A percentile compares a stretch with the other conserved stretches of the same genome.
Evolutionary conservation across 2,329 filamentous ascomycete species (phyloP).

Genomic region (Exophiala bonariae): DNA sequence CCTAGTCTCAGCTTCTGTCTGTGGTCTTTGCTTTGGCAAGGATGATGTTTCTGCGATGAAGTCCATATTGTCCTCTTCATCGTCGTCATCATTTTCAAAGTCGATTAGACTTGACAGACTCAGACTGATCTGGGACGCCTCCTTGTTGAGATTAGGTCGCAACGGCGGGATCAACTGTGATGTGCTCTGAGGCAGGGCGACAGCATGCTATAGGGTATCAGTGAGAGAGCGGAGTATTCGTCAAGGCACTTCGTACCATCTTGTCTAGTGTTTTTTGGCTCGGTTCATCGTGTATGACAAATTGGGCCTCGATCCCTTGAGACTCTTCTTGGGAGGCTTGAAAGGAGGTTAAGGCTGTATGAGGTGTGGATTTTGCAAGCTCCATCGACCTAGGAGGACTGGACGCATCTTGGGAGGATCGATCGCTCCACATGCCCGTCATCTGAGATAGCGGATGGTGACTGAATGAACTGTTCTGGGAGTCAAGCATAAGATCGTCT

Average conservation of each 20-base stretch:
- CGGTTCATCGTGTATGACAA: conserved; percentile 29
- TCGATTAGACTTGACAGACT: conserved; percentile 29
- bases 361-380: conserved; percentile 13
- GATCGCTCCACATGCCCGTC: conserved; percentile 20
- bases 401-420: conserved; percentile 6
- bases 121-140: conserved; percentile 25
- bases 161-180: conserved; percentile 19
- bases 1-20: conserved; percentile 21
- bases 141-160: conserved; percentile 17
- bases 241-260: conserved; percentile 15
- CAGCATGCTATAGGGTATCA: conserved; percentile 16
- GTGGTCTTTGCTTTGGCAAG: conserved; percentile 29
- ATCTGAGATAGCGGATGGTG: conserved; percentile 15
- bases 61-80: conserved; percentile 22
- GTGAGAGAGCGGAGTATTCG: neutral
- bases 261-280: conserved; percentile 28
- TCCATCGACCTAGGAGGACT: conserved; percentile 6
- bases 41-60: conserved; percentile 35
- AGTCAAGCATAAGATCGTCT: conserved; percentile 11
- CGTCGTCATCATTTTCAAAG: conserved; percentile 23
- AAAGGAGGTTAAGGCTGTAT: conserved; percentile 21
- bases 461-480: conserved; percentile 7
- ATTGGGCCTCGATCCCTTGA: conserved; percentile 23
- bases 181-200: conserved; percentile 20
- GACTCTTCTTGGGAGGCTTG: conserved; percentile 22